These are phyloP conservation scores for Colletotrichum sp. DNA, from an alignment of 2,329 filamentous ascomycete species.

Conservation along the genomic window DNA sequence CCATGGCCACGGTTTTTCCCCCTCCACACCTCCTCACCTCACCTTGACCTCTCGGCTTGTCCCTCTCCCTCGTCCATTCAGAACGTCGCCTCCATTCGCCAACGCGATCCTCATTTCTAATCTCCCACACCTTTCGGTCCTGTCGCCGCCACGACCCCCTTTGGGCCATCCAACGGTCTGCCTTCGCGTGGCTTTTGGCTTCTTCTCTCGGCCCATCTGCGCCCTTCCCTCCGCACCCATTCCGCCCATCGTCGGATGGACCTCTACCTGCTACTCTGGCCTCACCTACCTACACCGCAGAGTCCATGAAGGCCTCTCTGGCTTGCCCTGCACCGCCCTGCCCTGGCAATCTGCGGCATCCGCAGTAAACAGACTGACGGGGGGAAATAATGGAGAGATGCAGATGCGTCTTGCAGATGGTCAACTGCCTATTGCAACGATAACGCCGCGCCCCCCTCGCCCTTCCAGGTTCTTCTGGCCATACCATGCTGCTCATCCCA, in stretches of 20 bases:
- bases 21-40: neutral
- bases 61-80: neutral
- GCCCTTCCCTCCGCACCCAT: neutral
- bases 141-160: conserved; percentile 2
- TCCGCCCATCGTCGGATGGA: conserved; percentile 13
- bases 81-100: neutral
- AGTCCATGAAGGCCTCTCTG: conserved; percentile 12
- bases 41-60: neutral
- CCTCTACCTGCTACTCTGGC: neutral
- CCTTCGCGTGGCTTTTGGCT: conserved; percentile 9
- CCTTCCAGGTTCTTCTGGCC: neutral
- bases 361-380: neutral
- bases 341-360: conserved; percentile 3
- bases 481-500: conserved; percentile 5
- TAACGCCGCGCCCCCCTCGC: neutral
- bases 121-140: neutral
- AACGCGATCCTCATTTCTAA: neutral
- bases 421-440: neutral
- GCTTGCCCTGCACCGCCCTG: conserved; percentile 12
- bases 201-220: conserved; percentile 15
- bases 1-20: neutral
- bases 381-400: neutral
- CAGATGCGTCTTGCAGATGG: neutral
- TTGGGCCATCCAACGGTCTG: conserved; percentile 7
- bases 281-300: neutral